Evolutionary conservation across 2,329 filamentous ascomycete genomes (phyloP).

Genomic region (Pseudocercospora pini-densiflorae): DNA sequence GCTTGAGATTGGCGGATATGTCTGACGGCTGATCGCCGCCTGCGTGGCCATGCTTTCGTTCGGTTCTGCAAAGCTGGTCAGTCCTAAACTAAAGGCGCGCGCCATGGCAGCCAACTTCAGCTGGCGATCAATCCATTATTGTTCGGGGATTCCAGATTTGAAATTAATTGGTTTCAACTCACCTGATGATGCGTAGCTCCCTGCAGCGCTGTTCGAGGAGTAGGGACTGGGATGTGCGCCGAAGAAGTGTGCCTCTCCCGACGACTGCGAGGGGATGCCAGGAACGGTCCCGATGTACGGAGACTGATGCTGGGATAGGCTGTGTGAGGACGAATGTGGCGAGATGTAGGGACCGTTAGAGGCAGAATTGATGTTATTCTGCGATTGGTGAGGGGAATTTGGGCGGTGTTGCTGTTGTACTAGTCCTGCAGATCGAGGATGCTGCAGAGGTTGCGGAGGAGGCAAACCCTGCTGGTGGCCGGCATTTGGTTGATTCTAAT

Average conservation of each 20-base stretch:
- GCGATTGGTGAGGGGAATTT: conserved; percentile 65
- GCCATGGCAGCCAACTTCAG: conserved; percentile 27
- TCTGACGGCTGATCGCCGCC: conserved; percentile 66
- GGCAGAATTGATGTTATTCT: conserved; percentile 60
- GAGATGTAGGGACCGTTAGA: conserved; percentile 67
- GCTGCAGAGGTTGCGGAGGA: conserved; percentile 66
- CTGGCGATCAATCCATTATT: conserved; percentile 23
- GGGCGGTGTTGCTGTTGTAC: conserved; percentile 72
- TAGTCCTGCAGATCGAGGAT: conserved; percentile 72
- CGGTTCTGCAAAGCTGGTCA: conserved; percentile 70
- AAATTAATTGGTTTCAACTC: conserved; percentile 48
- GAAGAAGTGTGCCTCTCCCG: conserved; percentile 74
- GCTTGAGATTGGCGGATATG: conserved; percentile 75
- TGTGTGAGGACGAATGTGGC: conserved; percentile 66
- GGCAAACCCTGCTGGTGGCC: conserved; percentile 69
- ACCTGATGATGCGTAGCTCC: conserved; percentile 88
- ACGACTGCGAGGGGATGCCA: conserved; percentile 63
- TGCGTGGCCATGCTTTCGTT: conserved; percentile 69
- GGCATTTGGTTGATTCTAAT: conserved; percentile 37
- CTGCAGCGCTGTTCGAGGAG: conserved; percentile 78
- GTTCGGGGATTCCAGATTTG: conserved; percentile 24
- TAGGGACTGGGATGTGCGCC: conserved; percentile 81
- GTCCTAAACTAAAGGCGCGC: conserved; percentile 34
- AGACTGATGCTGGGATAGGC: conserved; percentile 55
- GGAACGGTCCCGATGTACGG: conserved; percentile 72